phyloP scores from a whole-genome alignment of 2,329 filamentous ascomycete species.

The Fusarium sarcochroum region DNA sequence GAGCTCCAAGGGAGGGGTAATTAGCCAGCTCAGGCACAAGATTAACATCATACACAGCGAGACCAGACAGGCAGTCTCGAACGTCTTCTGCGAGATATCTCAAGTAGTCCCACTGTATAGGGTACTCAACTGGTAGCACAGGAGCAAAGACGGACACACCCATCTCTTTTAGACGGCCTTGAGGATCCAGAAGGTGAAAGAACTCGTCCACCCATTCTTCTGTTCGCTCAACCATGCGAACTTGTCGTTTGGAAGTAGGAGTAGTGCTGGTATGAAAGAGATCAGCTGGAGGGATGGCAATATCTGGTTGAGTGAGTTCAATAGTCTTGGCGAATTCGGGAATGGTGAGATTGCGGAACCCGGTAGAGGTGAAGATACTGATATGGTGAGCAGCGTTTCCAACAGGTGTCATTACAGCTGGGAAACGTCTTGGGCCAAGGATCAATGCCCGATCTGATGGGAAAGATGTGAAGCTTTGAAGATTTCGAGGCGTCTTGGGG shows the following conservation, averaged over 20 bases:
- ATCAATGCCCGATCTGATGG: constrained; percentile 76
- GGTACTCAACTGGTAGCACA: constrained; percentile 80
- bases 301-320: constrained; percentile 79
- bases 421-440: constrained; percentile 82
- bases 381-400: constrained; percentile 80
- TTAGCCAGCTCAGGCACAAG: constrained; percentile 75
- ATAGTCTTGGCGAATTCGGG: constrained; percentile 78
- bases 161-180: constrained; percentile 46
- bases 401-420: constrained; percentile 79
- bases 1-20: constrained; percentile 65
- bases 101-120: constrained; percentile 85
- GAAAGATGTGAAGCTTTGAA: constrained; percentile 84
- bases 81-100: constrained; percentile 77
- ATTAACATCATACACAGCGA: constrained; percentile 84
- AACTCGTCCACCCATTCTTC: constrained; percentile 84
- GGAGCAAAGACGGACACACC: constrained; percentile 70
- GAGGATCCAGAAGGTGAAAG: constrained; percentile 57
- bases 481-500: constrained; percentile 63
- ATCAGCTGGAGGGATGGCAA: constrained; percentile 84
- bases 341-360: constrained; percentile 80
- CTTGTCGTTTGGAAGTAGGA: constrained; percentile 78
- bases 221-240: constrained; percentile 88
- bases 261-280: constrained; percentile 64
- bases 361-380: constrained; percentile 87
- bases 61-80: constrained; percentile 69